Base-by-base conservation (phyloP, 129 eudicot species). In the Apium graveolens region DNA sequence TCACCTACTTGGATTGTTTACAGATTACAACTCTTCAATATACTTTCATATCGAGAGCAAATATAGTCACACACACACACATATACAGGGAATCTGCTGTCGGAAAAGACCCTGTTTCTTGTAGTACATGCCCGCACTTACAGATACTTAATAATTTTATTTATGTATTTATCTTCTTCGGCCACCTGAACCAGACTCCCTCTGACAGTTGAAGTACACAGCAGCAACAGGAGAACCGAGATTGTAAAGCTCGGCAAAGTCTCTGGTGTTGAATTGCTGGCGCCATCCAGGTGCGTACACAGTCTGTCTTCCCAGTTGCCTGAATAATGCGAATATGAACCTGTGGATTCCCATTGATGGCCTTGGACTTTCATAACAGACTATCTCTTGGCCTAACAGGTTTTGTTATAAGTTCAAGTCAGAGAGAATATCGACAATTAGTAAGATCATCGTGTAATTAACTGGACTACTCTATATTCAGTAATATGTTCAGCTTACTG, bases 161-260 rank as follows among this genome's bases (percentile, higher is more conserved):
- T 38, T 38, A 38, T 38, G 3, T 38, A 38, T 38, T 38, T 38
- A 38, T 65, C 71, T 69, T 69, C 73, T 69, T 16, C 73, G 73
- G 73, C 73, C 43, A 17, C 73, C 73, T 5, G 73, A 12, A 37
- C 73, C 73, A 34, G 73, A 34, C 73, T 69, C 73, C 73, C 73
- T 34, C 42, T 69, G 73, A 32, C 73, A 69, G 26, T 69, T 69
- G 26, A 16, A 69, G 18, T 29, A 69, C 2, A 69, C 73, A 37
- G 73, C 73, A 34, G 73, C 43, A 17, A 69, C 73, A 20, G 73
- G 73, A 5, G 73, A 29, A 69, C 73, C 73, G 7, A 69, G 73
- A 69, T 69, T 69, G 3, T 69, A 69, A 3, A 69, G 43, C 0
- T 69, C 73, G 0, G 73, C 73, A 69, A 69, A 69, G 43, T 69